Evolutionary conservation across 208 protist species (phyloP), one percentile per base, ranked within the genome.

Genomic region (Leishmania turanica): DNA sequence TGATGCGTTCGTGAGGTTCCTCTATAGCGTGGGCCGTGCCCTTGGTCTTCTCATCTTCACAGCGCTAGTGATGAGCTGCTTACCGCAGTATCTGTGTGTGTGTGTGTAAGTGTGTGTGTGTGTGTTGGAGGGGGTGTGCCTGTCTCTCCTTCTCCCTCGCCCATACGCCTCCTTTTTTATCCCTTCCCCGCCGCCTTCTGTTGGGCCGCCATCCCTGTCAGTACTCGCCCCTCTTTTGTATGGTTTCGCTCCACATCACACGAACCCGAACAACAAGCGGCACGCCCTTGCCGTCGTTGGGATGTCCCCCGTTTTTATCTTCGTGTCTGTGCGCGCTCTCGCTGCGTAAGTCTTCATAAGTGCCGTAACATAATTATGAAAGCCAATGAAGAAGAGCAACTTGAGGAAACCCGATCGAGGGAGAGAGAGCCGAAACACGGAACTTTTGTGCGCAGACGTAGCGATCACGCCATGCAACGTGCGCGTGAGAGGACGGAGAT

Each of bases 171-270:
- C 45, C 27, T 85, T 71, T 86, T 76, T 80, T 77, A 8, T 75
- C 82, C 34, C 85, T 37, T 69, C 58, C 53, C 56, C 66, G 31
- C 64, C 64, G 56, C 53, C 56, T 62, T 65, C 24, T 85, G 21
- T 66, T 1, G 17, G 24, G 37, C 76, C 47, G n/a, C 60, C 77
- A 34, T 37, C 24, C 42, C 68, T 31, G 40, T 72, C 68, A 31
- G n/a, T 31, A 31, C 34, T 40, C 15, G 1, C 9, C 65, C n/a
- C 49, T 70, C 60, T n/a, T 40, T 34, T 76, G 47, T 42, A 34
- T 76, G 27, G 51, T 51, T 49, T 31, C 11, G 58, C n/a, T 34
- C 27, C 42, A 42, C 37, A 71, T 47, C 13, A 54, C 53, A 65
- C 5, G 21, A 65, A 42, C 13, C 13, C 54, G 24, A 51, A 53